Percentiles rank a stretch among this genome's conserved stretches.
These are phyloP conservation scores for Gymnopilus dilepis DNA, from an alignment of 768 basidiomycete species.

Conservation along the genomic window DNA sequence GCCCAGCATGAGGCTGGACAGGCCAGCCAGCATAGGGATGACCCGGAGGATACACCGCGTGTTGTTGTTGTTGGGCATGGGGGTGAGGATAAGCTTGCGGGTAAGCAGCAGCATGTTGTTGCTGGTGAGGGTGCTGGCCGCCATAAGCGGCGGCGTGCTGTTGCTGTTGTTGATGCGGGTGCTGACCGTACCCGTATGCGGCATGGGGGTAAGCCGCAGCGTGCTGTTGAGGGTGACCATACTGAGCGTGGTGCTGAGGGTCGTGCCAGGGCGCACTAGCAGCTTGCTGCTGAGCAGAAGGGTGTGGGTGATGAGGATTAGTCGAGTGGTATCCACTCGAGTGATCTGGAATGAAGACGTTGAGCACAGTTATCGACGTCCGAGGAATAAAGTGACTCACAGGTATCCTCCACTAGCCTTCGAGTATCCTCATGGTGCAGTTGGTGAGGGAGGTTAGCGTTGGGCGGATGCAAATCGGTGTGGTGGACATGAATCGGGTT, in stretches of 20 bases:
- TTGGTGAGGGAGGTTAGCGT: background rate
- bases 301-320: background rate
- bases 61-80: background rate
- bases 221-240: background rate
- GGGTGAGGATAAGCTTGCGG: background rate
- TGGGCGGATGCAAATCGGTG: background rate
- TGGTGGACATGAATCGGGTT: background rate
- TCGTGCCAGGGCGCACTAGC: background rate
- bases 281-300: background rate
- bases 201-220: background rate
- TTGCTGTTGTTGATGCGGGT: background rate
- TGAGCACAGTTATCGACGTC: background rate
- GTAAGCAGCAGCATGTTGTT: background rate
- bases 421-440: constrained; percentile 1
- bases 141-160: background rate
- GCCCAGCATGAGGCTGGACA: background rate
- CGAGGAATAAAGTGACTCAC: background rate
- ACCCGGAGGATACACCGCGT: background rate
- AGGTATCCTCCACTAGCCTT: background rate
- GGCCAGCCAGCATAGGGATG: background rate
- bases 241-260: background rate
- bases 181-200: background rate
- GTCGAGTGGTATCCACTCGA: background rate
- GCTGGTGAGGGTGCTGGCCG: background rate
- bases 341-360: background rate